Percentiles rank a stretch among this genome's conserved stretches.
These are phyloP conservation scores for Ganoderma lucidum DNA, from an alignment of 1,284 basidiomycete species.

Conservation along the genomic window DNA sequence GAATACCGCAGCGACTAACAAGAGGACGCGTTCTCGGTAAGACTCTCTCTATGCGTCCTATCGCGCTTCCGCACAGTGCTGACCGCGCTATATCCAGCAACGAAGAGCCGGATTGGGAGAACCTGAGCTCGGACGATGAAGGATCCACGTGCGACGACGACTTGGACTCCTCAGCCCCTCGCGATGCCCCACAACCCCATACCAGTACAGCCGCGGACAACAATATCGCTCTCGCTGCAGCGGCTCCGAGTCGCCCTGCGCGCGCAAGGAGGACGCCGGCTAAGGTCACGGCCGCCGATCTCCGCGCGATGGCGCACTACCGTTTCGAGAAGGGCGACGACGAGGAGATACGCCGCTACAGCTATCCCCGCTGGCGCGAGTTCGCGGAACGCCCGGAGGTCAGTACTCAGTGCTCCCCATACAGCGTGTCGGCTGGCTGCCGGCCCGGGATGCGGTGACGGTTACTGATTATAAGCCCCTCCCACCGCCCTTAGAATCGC, in stretches of 20 bases:
- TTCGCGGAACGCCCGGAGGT: background rate
- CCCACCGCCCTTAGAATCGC: background rate
- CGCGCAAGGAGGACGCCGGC: no score
- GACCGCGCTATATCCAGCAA: background rate
- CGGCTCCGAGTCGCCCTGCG: no score
- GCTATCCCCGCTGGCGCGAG: background rate
- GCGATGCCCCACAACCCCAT: no score
- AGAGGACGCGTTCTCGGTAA: background rate
- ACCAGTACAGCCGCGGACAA: no score
- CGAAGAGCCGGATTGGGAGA: background rate
- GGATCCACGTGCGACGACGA: no score
- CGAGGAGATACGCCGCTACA: background rate
- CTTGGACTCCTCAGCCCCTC: background rate
- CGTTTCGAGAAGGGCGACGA: background rate
- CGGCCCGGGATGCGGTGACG: no score
- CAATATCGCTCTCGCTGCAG: no score
- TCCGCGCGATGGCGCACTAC: constrained; percentile 1
- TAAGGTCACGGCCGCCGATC: background rate
- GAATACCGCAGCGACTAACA: background rate
- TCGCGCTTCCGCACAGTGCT: background rate
- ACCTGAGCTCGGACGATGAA: background rate
- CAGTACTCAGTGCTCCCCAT: background rate
- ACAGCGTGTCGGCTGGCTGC: no score
- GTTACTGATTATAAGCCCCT: no score
- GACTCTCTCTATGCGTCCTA: background rate